Evolutionary conservation across 1,139 yeast species (phyloP), one percentile per base, ranked within the genome.

Genomic region (Hyphopichia khmerensis): DNA sequence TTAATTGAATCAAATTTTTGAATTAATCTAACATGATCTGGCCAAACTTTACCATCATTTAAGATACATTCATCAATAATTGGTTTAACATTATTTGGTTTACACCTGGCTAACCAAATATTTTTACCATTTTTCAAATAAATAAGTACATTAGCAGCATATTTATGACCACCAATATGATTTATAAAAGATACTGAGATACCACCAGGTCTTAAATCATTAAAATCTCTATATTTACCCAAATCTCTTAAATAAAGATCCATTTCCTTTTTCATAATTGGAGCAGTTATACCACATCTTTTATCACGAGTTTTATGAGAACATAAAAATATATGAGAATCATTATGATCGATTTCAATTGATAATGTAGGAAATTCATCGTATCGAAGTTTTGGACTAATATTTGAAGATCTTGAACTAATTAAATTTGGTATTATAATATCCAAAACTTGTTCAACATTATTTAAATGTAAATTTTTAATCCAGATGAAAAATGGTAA

Each of bases 81-180:
- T 1, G 87, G 83, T 43, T 74, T 72, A 16, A 84, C 88, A 55
- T 89, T 88, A 40, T 74, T 74, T 9, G 98, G 98, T 4, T 79
- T 72, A 46, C 95, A 85, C 50, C 93, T 75, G 0, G 96, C 98
- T 56, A 89, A 69, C 97, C 98, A 90, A 30, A 90, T 78, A 46
- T 84, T 80, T 52, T 87, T 84, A 13, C 95, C 96, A 11, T 52
- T 44, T 50, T 77, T 80, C 48, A 82, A 65, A 57, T 88, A 90
- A 23, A 91, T 77, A 42, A 89, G 74, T 2, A 88, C 87, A 62
- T 93, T 93, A 2, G 98, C 97, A 1, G 93, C 87, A 62, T 72
- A 93, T 57, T 93, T 93, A 64, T 93, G 99, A 2, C 98, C 98
- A 3, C 99, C 99, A 26, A 93, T 85, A 62, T 93, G 99, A 56